Evolutionary conservation across 1,284 basidiomycete species (phyloP).

Genomic region (Sutorius eximius): DNA sequence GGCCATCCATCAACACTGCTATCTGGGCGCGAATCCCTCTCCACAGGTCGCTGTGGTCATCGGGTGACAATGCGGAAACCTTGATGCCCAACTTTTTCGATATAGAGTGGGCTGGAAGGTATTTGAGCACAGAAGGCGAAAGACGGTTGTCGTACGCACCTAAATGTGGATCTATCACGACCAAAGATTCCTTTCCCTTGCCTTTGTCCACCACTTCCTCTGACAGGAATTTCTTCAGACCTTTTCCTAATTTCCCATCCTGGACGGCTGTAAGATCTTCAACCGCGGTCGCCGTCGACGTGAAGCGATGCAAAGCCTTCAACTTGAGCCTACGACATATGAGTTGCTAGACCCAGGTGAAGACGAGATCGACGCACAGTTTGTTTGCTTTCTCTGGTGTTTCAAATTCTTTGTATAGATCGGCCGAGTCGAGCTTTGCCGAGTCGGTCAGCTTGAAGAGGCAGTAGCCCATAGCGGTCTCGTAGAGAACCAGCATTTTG

Average conservation of each 20-base stretch:
- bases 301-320: conserved; percentile 94
- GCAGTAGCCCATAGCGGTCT: conserved; percentile 91
- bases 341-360: conserved; percentile 2
- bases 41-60: conserved; percentile 76
- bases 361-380: conserved; percentile 59
- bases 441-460: conserved; percentile 95
- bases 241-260: conserved; percentile 90
- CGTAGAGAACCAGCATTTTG: conserved; percentile 81
- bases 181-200: conserved; percentile 84
- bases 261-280: conserved; percentile 95
- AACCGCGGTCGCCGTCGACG: conserved; percentile 96
- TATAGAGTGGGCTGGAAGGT: conserved; percentile 71
- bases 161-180: conserved; percentile 90
- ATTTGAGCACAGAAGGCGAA: conserved; percentile 6
- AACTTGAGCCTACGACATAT: conserved; percentile 73
- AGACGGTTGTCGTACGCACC: conserved; percentile 51
- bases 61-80: conserved; percentile 54
- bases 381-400: conserved; percentile 89
- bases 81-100: conserved; percentile 94
- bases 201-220: conserved; percentile 87
- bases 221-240: conserved; percentile 90
- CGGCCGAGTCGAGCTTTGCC: conserved; percentile 82
- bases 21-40: conserved; percentile 94
- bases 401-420: conserved; percentile 92
- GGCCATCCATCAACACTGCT: conserved; percentile 80